Evolutionary conservation across 2,329 filamentous ascomycete species (phyloP).

Genomic region (Corynespora cassiicola): DNA sequence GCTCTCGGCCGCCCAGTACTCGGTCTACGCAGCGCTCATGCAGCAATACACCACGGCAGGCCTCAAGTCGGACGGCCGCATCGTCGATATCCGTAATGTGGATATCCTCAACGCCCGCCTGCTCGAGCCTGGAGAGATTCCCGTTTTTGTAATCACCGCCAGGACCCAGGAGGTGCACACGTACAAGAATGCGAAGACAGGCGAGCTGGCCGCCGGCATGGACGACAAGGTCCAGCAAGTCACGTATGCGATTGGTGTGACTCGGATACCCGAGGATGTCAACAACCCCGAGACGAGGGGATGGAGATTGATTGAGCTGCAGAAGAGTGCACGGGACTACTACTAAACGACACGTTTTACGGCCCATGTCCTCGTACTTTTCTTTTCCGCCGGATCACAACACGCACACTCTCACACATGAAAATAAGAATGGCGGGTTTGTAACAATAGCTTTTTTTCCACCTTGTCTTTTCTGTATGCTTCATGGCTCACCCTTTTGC

Average conservation of each 20-base stretch:
- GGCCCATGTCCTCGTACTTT: constrained; percentile 4
- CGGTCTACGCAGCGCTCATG: constrained; percentile 94
- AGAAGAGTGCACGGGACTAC: constrained; percentile 96
- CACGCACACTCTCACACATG: no score
- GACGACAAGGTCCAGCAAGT: constrained; percentile 98
- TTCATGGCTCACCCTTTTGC: constrained; percentile 19
- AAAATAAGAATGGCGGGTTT: background rate
- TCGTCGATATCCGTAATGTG: constrained; percentile 93
- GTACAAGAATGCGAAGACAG: constrained; percentile 89
- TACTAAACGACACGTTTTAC: constrained; percentile 57
- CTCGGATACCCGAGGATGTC: constrained; percentile 90
- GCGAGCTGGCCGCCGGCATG: constrained; percentile 92
- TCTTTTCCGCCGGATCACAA: no score
- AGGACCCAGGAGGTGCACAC: constrained; percentile 97
- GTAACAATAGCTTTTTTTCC: background rate
- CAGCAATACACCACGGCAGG: constrained; percentile 95
- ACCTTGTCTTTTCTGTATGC: constrained; percentile 14
- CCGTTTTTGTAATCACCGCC: constrained; percentile 96
- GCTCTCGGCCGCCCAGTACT: constrained; percentile 95
- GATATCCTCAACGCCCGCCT: constrained; percentile 84
- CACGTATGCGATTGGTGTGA: constrained; percentile 97
- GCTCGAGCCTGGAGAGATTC: constrained; percentile 84
- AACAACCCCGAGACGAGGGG: constrained; percentile 96
- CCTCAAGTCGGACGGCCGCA: constrained; percentile 91
- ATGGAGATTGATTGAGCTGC: constrained; percentile 97